A percentile compares a stretch with the other conserved stretches of the same genome.
These are phyloP conservation scores for Colletotrichum chrysophilum DNA, from an alignment of 2,329 filamentous ascomycete genomes.

Conservation along the genomic window DNA sequence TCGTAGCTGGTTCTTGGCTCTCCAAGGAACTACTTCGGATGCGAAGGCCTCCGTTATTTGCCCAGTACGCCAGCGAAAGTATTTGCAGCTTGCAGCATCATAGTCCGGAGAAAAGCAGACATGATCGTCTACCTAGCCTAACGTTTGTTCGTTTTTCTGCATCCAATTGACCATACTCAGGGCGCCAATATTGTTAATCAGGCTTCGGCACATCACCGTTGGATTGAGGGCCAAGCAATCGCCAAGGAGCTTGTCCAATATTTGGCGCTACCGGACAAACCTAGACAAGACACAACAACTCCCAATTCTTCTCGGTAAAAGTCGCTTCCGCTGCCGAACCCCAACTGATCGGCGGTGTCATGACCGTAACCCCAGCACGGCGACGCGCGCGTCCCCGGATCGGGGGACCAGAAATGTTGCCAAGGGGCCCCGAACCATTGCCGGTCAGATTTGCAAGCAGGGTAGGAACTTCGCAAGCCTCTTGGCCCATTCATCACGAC, in stretches of 20 bases:
- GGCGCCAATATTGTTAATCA: neutral
- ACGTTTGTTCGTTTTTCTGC: neutral
- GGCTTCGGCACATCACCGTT: neutral
- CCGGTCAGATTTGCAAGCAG: neutral
- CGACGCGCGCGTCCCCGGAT: neutral
- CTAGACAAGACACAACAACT: neutral
- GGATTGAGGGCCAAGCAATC: neutral
- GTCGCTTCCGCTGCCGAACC: neutral
- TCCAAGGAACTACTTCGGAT: neutral
- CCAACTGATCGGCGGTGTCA: conserved; percentile 2
- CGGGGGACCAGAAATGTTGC: neutral
- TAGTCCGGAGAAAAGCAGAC: neutral
- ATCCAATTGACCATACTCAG: neutral
- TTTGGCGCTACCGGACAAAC: neutral
- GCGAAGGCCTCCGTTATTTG: neutral
- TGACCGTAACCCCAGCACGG: neutral
- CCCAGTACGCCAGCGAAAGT: neutral
- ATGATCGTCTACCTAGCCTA: neutral
- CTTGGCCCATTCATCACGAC: conserved; percentile 16
- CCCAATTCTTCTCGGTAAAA: neutral
- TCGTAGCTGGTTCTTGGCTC: neutral
- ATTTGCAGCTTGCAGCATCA: neutral
- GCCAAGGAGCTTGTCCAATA: conserved; percentile 6
- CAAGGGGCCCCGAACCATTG: neutral
- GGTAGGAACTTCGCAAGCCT: neutral